phyloP scores from a whole-genome alignment of 2,329 filamentous ascomycete genomes.

The Exophiala viscosa region DNA sequence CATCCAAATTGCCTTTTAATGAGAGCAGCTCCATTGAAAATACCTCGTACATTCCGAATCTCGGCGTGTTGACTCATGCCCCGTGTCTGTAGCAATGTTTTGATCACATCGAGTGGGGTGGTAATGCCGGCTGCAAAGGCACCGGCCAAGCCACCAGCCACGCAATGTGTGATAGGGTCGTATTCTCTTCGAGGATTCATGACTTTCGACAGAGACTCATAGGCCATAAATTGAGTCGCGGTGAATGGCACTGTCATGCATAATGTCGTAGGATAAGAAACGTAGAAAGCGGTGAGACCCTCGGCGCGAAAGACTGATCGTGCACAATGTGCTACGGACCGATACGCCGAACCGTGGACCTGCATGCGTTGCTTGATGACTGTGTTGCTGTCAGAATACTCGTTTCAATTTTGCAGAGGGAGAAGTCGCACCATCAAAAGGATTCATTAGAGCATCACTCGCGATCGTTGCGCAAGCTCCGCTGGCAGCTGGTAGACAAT shows the following conservation, averaged over 20 bases:
- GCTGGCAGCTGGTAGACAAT: slow-evolving; percentile 65
- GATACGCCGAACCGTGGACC: slow-evolving; percentile 90
- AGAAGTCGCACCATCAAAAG: slow-evolving; percentile 76
- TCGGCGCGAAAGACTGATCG: slow-evolving; percentile 81
- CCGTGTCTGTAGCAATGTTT: slow-evolving; percentile 92
- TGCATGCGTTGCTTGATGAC: slow-evolving; percentile 99
- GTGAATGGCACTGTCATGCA: slow-evolving; percentile 99
- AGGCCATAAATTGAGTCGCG: slow-evolving; percentile 92
- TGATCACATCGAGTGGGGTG: slow-evolving; percentile 96
- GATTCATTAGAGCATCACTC: slow-evolving; percentile 98
- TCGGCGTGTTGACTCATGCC: slow-evolving; percentile 78
- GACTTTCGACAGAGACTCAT: slow-evolving; percentile 90
- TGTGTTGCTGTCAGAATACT: slow-evolving; percentile 39
- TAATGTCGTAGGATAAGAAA: slow-evolving; percentile 95
- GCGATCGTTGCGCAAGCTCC: slow-evolving; percentile 94
- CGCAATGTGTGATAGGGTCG: slow-evolving; percentile 89
- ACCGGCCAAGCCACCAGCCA: slow-evolving; percentile 86
- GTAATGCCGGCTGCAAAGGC: slow-evolving; percentile 91
- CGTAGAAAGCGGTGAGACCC: slow-evolving; percentile 88
- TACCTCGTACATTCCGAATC: slow-evolving; percentile 77
- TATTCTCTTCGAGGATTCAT: slow-evolving; percentile 80
- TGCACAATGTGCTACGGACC: slow-evolving; percentile 81
- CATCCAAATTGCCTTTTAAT: slow-evolving; percentile 80
- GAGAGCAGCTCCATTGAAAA: slow-evolving; percentile 73
- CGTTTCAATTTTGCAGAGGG: background rate